Base-by-base conservation (phyloP, 148 eudicot genomes). In the Rhododendron molle region DNA sequence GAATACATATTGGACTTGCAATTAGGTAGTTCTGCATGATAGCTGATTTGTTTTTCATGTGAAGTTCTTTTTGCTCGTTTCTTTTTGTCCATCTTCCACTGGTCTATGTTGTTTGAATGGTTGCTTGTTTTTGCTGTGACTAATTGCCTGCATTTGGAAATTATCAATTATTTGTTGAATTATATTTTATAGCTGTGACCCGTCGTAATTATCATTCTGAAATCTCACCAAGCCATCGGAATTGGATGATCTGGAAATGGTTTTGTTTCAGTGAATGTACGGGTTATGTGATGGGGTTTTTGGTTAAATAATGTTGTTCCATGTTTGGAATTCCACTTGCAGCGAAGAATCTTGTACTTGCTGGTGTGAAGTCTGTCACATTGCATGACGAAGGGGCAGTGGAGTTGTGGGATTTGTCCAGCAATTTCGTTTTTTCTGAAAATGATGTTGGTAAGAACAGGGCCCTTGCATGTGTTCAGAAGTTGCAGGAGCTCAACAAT, bases 301-400 rank as follows among this genome's bases (percentile, higher is more conserved):
- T 18, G 11, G 20, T 34, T 34, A 8, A 81, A 13, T 62, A 23
- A 81, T 38, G 83, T 54, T 44, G 60, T 47, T 78, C 47, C 80
- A 26, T 65, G 76, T 56, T 40, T 47, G 80, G 65, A 69, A 14
- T 43, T 77, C 14, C 32, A 58, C 58, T 82, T 85, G 85, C 93
- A 93, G 94, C 94, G 46, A 93, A 93, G 90, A 93, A 92, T 84
- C 94, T 93, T 67, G 86, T 93, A 80, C 94, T 93, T 54, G 94
- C 96, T 87, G 96, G 96, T 28, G 96, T 93, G 81, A 92, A 93
- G 87, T 92, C 96, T 26, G 94, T 93, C 82, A 91, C 93, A 26
- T 80, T 93, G 91, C 93, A 93, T 83, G 96, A 93, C 83, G 94
- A 92, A 88, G 93, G 93, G 67, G 40, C 18, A 13, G 96, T 93